Base-by-base conservation (phyloP, 2,329 filamentous ascomycete species). In the Camillea tinctor region DNA sequence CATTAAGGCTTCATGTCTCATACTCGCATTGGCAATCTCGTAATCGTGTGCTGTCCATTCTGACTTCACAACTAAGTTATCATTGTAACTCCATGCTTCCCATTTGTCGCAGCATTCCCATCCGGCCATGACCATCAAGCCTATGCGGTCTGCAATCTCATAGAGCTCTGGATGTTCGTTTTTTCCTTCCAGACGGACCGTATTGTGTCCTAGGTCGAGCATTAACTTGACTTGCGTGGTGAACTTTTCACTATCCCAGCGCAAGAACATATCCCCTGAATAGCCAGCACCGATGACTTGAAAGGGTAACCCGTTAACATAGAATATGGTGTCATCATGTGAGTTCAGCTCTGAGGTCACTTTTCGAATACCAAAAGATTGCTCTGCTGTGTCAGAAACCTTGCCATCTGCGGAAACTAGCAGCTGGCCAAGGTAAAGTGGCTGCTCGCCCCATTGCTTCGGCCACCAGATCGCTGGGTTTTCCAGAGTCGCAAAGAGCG, bases 81-180 rank as follows among this genome's bases (percentile, higher is more conserved):
- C 70, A 64, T 88, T 88, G 69, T 88, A 87, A 54, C 67, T 70
- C 85, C 85, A 89, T 0, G 80, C 82, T 67, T 89, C 86, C 86
- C 86, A 89, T 68, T 88, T 88, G 65, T 88, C 83, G 69, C 86
- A 89, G 70, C 86, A 89, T 61, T 88, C 85, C 85, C 85, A 89
- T 0, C 86, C 86, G 0, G 84, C 75, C 44, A 89, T 74, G 0
- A 88, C 71, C 84, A 89, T 87, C 40, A 88, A 66, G 0, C 86
- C 86, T 66, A 87, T 74, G 2, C 78, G 75, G 65, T 88, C 85
- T 1, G 85, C 83, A 1, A 87, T 74, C 0, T 83, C 76, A 66
- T 88, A 89, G 0, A 89, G 72, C 62, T 83, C 80, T 0, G 84
- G 82, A 7, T 88, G 86, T 65, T 88, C 86, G 68, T 86, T 82